These are phyloP conservation scores for Thelonectria discophora DNA, from an alignment of 2,329 filamentous ascomycete genomes.

Conservation along the genomic window DNA sequence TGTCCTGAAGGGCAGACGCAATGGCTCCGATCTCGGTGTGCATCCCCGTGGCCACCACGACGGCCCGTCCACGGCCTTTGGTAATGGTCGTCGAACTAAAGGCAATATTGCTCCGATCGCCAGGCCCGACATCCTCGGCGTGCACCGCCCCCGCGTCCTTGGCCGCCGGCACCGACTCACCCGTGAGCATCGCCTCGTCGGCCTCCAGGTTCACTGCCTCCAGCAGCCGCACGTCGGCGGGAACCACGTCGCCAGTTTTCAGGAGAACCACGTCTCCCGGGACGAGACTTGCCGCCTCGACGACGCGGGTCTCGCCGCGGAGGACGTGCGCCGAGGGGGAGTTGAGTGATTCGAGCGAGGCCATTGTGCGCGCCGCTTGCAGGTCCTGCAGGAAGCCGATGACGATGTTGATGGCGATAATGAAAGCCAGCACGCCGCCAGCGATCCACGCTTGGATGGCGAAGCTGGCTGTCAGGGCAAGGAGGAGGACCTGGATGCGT, in stretches of 20 bases:
- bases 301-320: slow-evolving; percentile 51
- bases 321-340: slow-evolving; percentile 56
- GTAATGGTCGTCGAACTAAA: slow-evolving; percentile 71
- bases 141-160: slow-evolving; percentile 60
- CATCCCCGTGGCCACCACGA: slow-evolving; percentile 70
- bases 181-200: slow-evolving; percentile 72
- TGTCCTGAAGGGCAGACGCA: slow-evolving; percentile 56
- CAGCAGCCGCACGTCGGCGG: slow-evolving; percentile 65
- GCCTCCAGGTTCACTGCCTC: slow-evolving; percentile 73
- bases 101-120: slow-evolving; percentile 69
- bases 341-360: slow-evolving; percentile 55
- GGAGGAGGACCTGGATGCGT: slow-evolving; percentile 56
- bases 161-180: slow-evolving; percentile 68
- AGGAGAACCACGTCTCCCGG: slow-evolving; percentile 65
- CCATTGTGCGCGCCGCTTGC: slow-evolving; percentile 60
- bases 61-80: slow-evolving; percentile 66
- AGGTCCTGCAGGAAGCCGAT: slow-evolving; percentile 61
- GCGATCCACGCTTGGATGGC: slow-evolving; percentile 68
- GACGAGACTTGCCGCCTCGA: slow-evolving; percentile 57
- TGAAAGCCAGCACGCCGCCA: slow-evolving; percentile 65
- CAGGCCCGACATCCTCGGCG: slow-evolving; percentile 53
- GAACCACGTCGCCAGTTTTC: slow-evolving; percentile 68
- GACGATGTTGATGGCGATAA: slow-evolving; percentile 66
- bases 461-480: slow-evolving; percentile 66
- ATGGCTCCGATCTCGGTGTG: slow-evolving; percentile 70